Evolutionary conservation across 345 rosid genomes (phyloP), one percentile per base, ranked within the genome.

Genomic region (Psidium guajava): DNA sequence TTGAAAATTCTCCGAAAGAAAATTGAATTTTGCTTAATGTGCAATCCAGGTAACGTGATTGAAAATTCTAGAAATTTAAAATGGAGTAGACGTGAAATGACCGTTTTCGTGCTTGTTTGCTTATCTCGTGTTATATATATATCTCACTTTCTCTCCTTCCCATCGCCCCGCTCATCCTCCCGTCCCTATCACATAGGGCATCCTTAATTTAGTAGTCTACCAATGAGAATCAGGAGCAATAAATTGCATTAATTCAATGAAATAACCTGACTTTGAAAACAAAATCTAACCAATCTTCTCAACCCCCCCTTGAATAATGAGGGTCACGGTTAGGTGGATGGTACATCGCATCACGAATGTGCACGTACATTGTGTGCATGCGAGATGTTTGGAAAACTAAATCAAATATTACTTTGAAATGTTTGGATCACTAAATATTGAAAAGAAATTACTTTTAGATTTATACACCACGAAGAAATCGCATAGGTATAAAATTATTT

Each of bases 161-260:
- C 24, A 1, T 3, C 0, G 77, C 6, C 47, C 47, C 25, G 1
- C 6, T 5, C 24, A 6, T 36, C 9, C 13, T 18, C 6, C 80
- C 47, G 9, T 36, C 25, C 13, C 25, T 2, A 3, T 69, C 47
- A 6, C 22, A 36, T 11, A 0, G 47, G 80, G 47, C 2, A 9
- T 36, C 11, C 80, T 36, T 20, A 18, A 69, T 69, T 69, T 69
- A 1, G 7, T 18, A 36, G 24, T 4, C 5, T 9, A 4, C 14
- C 25, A 5, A 4, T 69, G 5, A 9, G 47, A 69, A 18, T 36
- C 5, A 2, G 40, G 47, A 18, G 47, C 5, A 20, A 69, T 69
- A 18, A 36, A 69, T 69, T 10, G 1, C 24, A 36, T 36, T 10
- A 4, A 36, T 32, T 69, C 6, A 6, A 69, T 5, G 47, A 32